Evolutionary conservation across 2,329 filamentous ascomycete genomes (phyloP).

Genomic region (Xylaria sp.): DNA sequence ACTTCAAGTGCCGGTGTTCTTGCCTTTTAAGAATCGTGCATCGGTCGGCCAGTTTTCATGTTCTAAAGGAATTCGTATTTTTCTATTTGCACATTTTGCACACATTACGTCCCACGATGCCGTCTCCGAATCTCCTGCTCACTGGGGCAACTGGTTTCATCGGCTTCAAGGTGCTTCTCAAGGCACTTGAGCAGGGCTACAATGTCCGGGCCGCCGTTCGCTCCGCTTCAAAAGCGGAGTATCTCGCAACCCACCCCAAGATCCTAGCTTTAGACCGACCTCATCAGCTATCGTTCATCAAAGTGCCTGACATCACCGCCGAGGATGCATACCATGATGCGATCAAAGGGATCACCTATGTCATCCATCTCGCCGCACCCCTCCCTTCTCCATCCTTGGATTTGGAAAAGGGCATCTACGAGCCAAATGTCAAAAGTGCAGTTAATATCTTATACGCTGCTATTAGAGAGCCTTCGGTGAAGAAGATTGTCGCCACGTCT

Average conservation of each 20-base stretch:
- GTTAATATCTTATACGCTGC: slow-evolving; percentile 31
- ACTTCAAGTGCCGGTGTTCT: no score
- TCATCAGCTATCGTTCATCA: slow-evolving; percentile 32
- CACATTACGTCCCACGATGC: no score
- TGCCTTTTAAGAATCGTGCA: no score
- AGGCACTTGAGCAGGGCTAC: slow-evolving; percentile 33
- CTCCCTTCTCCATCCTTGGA: slow-evolving; percentile 29
- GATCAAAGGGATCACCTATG: slow-evolving; percentile 33
- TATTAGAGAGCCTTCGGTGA: slow-evolving; percentile 30
- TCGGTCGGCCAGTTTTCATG: no score
- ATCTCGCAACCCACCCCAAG: slow-evolving; percentile 35
- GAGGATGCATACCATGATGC: slow-evolving; percentile 36
- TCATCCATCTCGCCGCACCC: slow-evolving; percentile 37
- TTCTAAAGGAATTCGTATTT: no score
- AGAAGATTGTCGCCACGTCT: slow-evolving; percentile 37
- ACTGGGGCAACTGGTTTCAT: slow-evolving; percentile 39
- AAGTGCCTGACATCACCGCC: slow-evolving; percentile 34
- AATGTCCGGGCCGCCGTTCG: slow-evolving; percentile 36
- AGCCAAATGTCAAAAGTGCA: slow-evolving; percentile 32
- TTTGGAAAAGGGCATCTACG: slow-evolving; percentile 31
- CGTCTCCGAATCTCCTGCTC: no score
- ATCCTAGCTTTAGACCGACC: slow-evolving; percentile 24
- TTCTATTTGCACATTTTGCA: no score
- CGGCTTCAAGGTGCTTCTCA: slow-evolving; percentile 38
- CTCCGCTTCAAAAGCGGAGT: slow-evolving; percentile 34